Base-by-base conservation (phyloP, 306 rosid species). In the Cajanus cajan region DNA sequence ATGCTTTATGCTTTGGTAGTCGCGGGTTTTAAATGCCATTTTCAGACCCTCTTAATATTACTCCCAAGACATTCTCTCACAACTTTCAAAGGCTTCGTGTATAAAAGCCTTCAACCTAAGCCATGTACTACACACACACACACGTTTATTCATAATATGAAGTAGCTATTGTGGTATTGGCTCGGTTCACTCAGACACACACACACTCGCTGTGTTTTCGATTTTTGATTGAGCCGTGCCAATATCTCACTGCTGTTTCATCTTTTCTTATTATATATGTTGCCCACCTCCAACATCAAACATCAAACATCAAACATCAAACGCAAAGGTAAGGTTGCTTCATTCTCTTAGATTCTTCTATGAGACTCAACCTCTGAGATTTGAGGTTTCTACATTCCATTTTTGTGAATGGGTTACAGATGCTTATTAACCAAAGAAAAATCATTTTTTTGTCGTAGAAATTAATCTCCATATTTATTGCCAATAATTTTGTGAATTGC, bases 171-270 rank as follows among this genome's bases (percentile, higher is more conserved):
- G 73, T 79, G 92, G 71, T 90, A 90, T 90, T 90, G 94, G 94
- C 89, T 85, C 83, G 94, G 94, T 85, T 90, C 92, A 90, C 86
- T 88, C 94, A 86, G 89, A 89, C 63, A 13, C 9, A 37, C 61
- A 28, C 5, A 45, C 18, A 45, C n/a, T n/a, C n/a, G n/a, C n/a
- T n/a, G n/a, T n/a, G 51, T 78, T 80, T 82, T 58, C 48, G 6
- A 0, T 24, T 48, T 89, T 78, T 90, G 92, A 90, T 90, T 90
- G 94, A 90, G 92, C 90, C 94, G 94, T 82, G 94, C 87, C 94
- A 90, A 90, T 90, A 90, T 90, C 88, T 85, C 81, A 88, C 45
- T 85, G 79, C 78, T 83, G 62, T 74, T 83, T 90, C 94, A 85
- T 88, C 31, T 73, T 25, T 16, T 37, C 14, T 25, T 12, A 50